Conservation (phyloP, 2,329 filamentous ascomycete genomes). For the Alternaria angustiovoidea region DNA sequence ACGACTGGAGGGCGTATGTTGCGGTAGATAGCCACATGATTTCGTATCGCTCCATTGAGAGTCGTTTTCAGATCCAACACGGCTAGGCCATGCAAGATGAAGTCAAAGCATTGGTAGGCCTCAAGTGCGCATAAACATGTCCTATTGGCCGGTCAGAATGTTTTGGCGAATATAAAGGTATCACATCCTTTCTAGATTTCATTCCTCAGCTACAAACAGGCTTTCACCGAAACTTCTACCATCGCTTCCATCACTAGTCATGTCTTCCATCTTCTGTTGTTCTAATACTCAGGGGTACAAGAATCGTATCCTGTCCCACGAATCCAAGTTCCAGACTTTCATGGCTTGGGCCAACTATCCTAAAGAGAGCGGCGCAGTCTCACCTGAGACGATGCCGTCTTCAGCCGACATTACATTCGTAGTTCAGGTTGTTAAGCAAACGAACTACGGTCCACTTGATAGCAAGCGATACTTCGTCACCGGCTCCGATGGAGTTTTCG, state of each 20-base stretch:
- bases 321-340: constrained; percentile 35
- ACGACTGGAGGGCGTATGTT: too few relatives aligned
- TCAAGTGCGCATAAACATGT: background rate
- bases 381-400: background rate
- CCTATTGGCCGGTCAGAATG: too few relatives aligned
- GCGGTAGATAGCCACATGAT: too few relatives aligned
- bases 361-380: constrained; percentile 11
- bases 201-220: background rate
- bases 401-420: constrained; percentile 21
- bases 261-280: constrained; percentile 36
- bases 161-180: background rate
- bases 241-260: constrained; percentile 2
- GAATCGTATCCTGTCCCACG: constrained; percentile 21
- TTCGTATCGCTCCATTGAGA: too few relatives aligned
- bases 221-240: background rate
- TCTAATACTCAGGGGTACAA: constrained; percentile 20
- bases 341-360: constrained; percentile 45
- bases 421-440: constrained; percentile 56
- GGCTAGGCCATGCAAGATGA: too few relatives aligned
- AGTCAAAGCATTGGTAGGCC: background rate
- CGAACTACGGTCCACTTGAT: constrained; percentile 57
- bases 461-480: constrained; percentile 55
- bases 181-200: background rate
- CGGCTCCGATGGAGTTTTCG: constrained; percentile 19
- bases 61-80: too few relatives aligned